Percentiles rank a stretch among this genome's conserved stretches.
These are phyloP conservation scores for Clonostachys rosea DNA, from an alignment of 2,329 filamentous ascomycete species.

Conservation along the genomic window DNA sequence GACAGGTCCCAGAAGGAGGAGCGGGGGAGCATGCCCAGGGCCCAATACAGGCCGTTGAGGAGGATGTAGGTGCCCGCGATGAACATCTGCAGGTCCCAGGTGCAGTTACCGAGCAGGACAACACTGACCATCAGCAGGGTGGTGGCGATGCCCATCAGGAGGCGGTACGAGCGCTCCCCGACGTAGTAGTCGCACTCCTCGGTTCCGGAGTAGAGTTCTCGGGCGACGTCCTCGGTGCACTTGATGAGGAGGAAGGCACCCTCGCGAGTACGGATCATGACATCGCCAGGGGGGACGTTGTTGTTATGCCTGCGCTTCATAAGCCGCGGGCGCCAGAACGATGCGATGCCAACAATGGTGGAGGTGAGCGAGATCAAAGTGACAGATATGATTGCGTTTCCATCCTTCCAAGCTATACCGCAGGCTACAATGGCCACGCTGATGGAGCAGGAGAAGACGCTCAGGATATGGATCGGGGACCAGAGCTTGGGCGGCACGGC, in stretches of 20 bases:
- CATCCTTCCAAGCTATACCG: constrained; percentile 30
- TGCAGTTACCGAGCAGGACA: constrained; percentile 57
- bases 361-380: constrained; percentile 46
- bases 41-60: constrained; percentile 58
- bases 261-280: constrained; percentile 57
- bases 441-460: constrained; percentile 42
- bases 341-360: constrained; percentile 50
- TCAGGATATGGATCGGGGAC: constrained; percentile 50
- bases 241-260: constrained; percentile 54
- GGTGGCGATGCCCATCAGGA: constrained; percentile 53
- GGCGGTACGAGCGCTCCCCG: constrained; percentile 36
- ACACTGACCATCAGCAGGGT: constrained; percentile 57
- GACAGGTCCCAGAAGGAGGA: constrained; percentile 52
- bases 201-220: constrained; percentile 58
- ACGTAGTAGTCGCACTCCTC: constrained; percentile 56
- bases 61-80: constrained; percentile 53
- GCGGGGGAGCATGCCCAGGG: constrained; percentile 42
- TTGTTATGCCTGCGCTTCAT: constrained; percentile 43
- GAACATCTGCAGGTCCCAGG: constrained; percentile 55
- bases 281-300: constrained; percentile 48
- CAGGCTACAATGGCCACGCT: constrained; percentile 40
- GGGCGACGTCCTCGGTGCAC: constrained; percentile 54
- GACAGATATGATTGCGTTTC: constrained; percentile 34
- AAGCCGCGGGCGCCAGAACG: constrained; percentile 51
- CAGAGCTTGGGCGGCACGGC: constrained; percentile 41